Base-by-base conservation (phyloP, 495 filamentous ascomycete species). In the Staphylotrichum longicolle region DNA sequence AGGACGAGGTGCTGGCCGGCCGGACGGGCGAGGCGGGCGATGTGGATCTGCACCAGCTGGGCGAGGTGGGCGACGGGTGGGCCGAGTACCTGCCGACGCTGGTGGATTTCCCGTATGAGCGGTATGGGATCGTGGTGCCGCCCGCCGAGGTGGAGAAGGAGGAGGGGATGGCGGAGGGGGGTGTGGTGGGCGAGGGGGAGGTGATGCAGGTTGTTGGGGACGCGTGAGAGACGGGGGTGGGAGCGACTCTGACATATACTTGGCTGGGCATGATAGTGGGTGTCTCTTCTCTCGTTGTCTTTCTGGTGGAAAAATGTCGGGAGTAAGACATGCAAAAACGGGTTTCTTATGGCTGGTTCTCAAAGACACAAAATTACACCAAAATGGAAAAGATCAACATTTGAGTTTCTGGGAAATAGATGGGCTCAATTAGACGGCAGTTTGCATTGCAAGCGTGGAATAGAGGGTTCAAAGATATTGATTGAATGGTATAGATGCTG, bases 1-100 rank as follows among this genome's bases (percentile, higher is more conserved):
- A 96, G 75, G 80, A 78, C 50, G 84, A 91, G 72, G 91, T 99
- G 7, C 77, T 99, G 14, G 95, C 94, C 0, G 93, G 91, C 0
- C 74, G 87, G 56, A 92, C 87, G 47, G 90, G 86, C 0, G 82
- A 88, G 72, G 88, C 78, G 51, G 65, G 81, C 60, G 70, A 80
- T 61, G 71, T 77, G 70, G 74, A 80, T 71, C 51, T 76, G 70
- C 68, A 83, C 68, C 72, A 79, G 65, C 57, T 84, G 3, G 85
- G 85, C 3, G 80, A 84, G 69, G 65, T 88, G 12, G 83, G 82
- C 52, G 91, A 96, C 76, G 90, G 89, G 5, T 91, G 87, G 86
- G 89, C 80, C 3, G 82, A 84, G 62, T 75, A 90, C 61, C 66
- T 87, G 53, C 61, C 67, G 30, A 85, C 78, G 5, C 69, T 96